Evolutionary conservation across 2,329 filamentous ascomycete genomes (phyloP).

Genomic region (Orbilia oligospora): DNA sequence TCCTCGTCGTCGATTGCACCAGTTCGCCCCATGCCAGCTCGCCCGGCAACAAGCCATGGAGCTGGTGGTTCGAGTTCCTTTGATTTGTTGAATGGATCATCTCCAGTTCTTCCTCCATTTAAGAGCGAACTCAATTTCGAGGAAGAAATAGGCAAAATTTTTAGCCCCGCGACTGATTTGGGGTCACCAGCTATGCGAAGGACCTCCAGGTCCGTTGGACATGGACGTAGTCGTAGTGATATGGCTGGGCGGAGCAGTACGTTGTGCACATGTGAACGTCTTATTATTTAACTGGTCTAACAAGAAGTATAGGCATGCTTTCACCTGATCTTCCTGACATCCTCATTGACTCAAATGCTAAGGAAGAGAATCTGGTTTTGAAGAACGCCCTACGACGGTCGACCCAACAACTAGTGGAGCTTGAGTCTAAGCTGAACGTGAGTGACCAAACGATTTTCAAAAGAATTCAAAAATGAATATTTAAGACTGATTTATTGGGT

Average conservation of each 20-base stretch:
- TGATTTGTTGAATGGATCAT: slow-evolving; percentile 61
- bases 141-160: slow-evolving; percentile 91
- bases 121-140: slow-evolving; percentile 92
- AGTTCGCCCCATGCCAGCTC: slow-evolving; percentile 65
- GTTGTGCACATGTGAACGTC: slow-evolving; percentile 61
- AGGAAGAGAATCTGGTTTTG: slow-evolving; percentile 68
- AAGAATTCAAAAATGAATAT: slow-evolving; percentile 8
- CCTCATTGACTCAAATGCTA: slow-evolving; percentile 65
- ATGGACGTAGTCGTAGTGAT: slow-evolving; percentile 77
- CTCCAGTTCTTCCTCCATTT: slow-evolving; percentile 66
- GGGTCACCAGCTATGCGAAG: slow-evolving; percentile 86
- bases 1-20: slow-evolving; percentile 47
- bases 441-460: slow-evolving; percentile 24
- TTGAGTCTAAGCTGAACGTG: slow-evolving; percentile 74
- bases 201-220: slow-evolving; percentile 93
- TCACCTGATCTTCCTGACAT: slow-evolving; percentile 47
- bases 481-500: slow-evolving; percentile 11
- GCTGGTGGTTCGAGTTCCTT: slow-evolving; percentile 61
- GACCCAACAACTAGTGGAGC: slow-evolving; percentile 86
- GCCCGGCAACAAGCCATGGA: slow-evolving; percentile 64
- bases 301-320: slow-evolving; percentile 38
- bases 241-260: slow-evolving; percentile 61
- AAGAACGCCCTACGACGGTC: slow-evolving; percentile 84
- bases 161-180: slow-evolving; percentile 79
- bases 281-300: slow-evolving; percentile 18